phyloP scores from a whole-genome alignment of 441 rosid genomes.

The Viola pubescens region DNA sequence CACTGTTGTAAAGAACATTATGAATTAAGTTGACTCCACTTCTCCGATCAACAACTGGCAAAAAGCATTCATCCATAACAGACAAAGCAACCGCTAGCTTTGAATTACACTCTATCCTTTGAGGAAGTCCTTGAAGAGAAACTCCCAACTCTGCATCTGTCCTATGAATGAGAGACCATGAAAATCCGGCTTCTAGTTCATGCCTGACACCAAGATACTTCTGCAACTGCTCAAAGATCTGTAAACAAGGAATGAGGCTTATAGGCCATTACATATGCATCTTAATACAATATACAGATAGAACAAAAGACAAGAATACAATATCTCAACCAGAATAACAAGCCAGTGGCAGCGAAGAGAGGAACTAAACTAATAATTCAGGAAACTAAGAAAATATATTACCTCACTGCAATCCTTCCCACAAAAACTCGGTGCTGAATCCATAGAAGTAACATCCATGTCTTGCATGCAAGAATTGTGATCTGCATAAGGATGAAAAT shows the following conservation, averaged over 20 bases:
- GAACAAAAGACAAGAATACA: conserved; percentile 5
- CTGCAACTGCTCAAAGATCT: conserved; percentile 77
- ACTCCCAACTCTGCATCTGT: conserved; percentile 43
- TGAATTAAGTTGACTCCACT: conserved; percentile 75
- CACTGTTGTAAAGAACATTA: conserved; percentile 71
- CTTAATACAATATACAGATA: background rate
- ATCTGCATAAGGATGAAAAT: conserved; percentile 35
- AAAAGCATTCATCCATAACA: conserved; percentile 95
- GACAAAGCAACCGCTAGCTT: conserved; percentile 91
- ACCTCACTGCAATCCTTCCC: conserved; percentile 79
- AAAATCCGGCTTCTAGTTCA: conserved; percentile 80
- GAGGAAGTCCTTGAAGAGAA: conserved; percentile 42
- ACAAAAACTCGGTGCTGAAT: conserved; percentile 48
- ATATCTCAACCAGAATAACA: background rate
- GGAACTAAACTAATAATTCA: background rate
- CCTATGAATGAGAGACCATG: conserved; percentile 87
- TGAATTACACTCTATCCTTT: conserved; percentile 77
- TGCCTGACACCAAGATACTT: conserved; percentile 75
- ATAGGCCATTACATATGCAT: conserved; percentile 13
- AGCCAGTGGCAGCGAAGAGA: background rate
- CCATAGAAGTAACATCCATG: conserved; percentile 32
- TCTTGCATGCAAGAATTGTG: conserved; percentile 60
- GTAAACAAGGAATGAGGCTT: conserved; percentile 23
- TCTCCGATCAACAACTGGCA: conserved; percentile 90
- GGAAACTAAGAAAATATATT: conserved; percentile 8